Evolutionary conservation across 352 stramenopile species (phyloP).

Genomic region (Phytophthora pisi): DNA sequence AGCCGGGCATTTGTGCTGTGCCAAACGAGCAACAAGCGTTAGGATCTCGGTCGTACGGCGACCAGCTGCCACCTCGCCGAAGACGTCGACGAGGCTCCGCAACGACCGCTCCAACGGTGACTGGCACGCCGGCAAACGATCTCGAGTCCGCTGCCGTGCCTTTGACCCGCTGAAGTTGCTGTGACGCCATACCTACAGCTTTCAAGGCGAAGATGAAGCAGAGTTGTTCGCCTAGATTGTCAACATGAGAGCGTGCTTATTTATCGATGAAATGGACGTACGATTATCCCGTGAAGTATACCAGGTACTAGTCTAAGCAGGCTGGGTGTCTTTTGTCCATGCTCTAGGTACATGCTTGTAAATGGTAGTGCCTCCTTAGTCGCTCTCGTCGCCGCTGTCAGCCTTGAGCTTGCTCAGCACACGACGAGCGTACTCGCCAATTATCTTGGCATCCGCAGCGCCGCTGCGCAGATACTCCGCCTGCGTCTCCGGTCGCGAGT

Average conservation of each 20-base stretch:
- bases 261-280: constrained; percentile 39
- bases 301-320: constrained; percentile 18
- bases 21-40: constrained; percentile 70
- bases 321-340: neutral
- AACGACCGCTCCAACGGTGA: constrained; percentile 19
- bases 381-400: constrained; percentile 85
- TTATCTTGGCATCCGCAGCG: constrained; percentile 76
- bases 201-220: neutral
- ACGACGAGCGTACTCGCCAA: constrained; percentile 86
- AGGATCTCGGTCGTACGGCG: constrained; percentile 26
- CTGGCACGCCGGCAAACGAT: constrained; percentile 20
- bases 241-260: constrained; percentile 15
- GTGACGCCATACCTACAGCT: neutral
- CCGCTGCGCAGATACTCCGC: constrained; percentile 69
- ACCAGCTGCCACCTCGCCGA: constrained; percentile 31
- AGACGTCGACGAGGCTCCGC: constrained; percentile 24
- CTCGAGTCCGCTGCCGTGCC: constrained; percentile 31
- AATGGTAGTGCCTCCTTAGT: constrained; percentile 39
- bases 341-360: constrained; percentile 10
- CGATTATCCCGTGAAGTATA: constrained; percentile 22
- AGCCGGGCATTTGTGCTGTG: constrained; percentile 81
- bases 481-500: constrained; percentile 82
- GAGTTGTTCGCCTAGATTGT: neutral
- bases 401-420: constrained; percentile 88
- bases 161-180: constrained; percentile 31